Base-by-base conservation (phyloP, 345 rosid species). In the Moricandia arvensis region DNA sequence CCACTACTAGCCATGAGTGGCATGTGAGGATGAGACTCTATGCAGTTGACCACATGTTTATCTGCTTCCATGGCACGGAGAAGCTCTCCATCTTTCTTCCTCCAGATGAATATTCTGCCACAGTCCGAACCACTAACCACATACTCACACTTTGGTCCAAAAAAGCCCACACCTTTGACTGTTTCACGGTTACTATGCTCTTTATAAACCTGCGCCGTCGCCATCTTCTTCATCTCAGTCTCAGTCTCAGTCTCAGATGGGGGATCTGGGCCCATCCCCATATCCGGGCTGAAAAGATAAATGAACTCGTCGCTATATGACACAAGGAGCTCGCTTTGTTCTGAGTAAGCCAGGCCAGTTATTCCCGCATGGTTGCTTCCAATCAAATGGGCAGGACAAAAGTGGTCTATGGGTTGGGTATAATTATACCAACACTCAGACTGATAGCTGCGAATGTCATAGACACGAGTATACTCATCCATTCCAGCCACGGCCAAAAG, bases 91-190 rank as follows among this genome's bases (percentile, higher is more conserved):
- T 86, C 88, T 74, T 85, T 89, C 80, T 89, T 94, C 87, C 85
- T 88, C 98, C 98, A 92, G 9, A 94, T 86, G 75, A 94, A 94
- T 66, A 91, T 83, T 51, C 91, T 83, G 29, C 97, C 97, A 74
- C 97, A 90, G 75, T 94, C 99, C 21, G 97, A 94, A 27, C 98
- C 98, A 24, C 97, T 94, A 59, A 85, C 88, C 81, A 94, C 98
- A 82, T 90, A 94, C 76, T 94, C 97, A 15, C 90, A 87, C 73
- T 80, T 83, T 9, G 97, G 97, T 75, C 97, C 98, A 62, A 86
- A 91, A 74, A 91, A 91, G 80, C 71, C 86, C 11, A 91, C 97
- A 55, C 91, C 97, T 75, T 91, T 94, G 41, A 94, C 87, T 0
- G 99, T 94, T 77, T 82, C 85, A 59, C 72, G 9, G 77, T 90